Evolutionary conservation across 106 monocot species (phyloP).

Genomic region (Apostasia ramifera): DNA sequence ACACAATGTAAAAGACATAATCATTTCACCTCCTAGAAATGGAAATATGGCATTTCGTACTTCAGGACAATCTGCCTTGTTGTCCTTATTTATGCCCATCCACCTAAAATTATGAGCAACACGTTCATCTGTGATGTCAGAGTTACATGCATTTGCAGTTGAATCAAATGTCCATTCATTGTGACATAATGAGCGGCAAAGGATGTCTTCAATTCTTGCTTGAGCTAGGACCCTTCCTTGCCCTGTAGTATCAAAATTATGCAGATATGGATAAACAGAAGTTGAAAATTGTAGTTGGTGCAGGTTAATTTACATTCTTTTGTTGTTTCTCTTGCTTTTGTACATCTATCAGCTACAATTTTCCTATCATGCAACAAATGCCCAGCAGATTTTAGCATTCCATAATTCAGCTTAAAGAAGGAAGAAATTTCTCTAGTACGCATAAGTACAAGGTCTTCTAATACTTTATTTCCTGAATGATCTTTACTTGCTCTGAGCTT

Average conservation of each 20-base stretch:
- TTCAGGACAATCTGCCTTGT: constrained; percentile 1
- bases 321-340: neutral
- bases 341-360: constrained; percentile 12
- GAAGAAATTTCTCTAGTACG: constrained; percentile 10
- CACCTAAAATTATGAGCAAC: constrained; percentile 21
- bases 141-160: neutral
- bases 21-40: constrained; percentile 15
- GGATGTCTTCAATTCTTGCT: neutral
- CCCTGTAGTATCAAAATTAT: no score
- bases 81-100: constrained; percentile 17
- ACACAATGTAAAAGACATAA: no score
- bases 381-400: neutral
- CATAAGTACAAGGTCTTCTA: constrained; percentile 13
- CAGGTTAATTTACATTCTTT: neutral
- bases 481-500: constrained; percentile 12
- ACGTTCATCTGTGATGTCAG: constrained; percentile 11
- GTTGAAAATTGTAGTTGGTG: constrained; percentile 3
- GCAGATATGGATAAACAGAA: neutral
- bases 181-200: neutral
- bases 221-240: neutral
- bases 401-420: neutral
- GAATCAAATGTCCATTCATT: neutral
- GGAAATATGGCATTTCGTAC: constrained; percentile 31
- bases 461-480: constrained; percentile 16
- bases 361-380: constrained; percentile 6